Evolutionary conservation across 2,329 filamentous ascomycete genomes (phyloP), one percentile per base, ranked within the genome.

Genomic region (Fusarium austroafricanum): DNA sequence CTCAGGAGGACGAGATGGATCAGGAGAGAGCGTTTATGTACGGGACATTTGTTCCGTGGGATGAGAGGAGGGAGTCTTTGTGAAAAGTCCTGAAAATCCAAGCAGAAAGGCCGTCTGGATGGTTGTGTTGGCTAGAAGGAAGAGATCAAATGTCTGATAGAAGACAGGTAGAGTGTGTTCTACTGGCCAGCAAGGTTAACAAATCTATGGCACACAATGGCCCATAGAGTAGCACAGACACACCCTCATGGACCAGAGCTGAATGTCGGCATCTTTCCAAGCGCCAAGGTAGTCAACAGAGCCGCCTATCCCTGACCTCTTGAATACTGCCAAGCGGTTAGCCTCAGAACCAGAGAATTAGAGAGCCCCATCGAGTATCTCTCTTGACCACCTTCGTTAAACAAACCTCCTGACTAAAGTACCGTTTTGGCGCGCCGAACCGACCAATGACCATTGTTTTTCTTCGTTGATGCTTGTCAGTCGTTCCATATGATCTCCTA

Each of bases 31-130:
- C 42, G 10, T 23, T 63, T 17, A 42, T 62, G 29, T 73, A 73
- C 26, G 71, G 71, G 11, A 73, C 71, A 2, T 70, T 73, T 47
- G 55, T 62, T 23, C 52, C 65, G 5, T 67, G 65, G 66, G 59
- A 53, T 46, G 66, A 57, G 14, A 43, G 66, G 12, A 31, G 52
- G 4, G 52, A 55, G 18, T 69, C 47, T 33, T 11, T 69, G 9
- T 69, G 45, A 66, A 5, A 20, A 33, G 20, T 44, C 10, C 9
- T 17, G 15, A n/a, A 31, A 6, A 5, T 14, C 3, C 8, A 37
- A 20, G 31, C 33, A 12, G 4, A 3, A 6, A 8, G 14, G n/a
- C 10, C 10, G 23, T 23, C 28, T 40, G 7, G 15, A 6, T 10
- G 8, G 7, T 17, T 18, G 9, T 17, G 20, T 23, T 20, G 18